Base-by-base conservation (phyloP, 2,329 filamentous ascomycete genomes). In the Capronia coronata region DNA sequence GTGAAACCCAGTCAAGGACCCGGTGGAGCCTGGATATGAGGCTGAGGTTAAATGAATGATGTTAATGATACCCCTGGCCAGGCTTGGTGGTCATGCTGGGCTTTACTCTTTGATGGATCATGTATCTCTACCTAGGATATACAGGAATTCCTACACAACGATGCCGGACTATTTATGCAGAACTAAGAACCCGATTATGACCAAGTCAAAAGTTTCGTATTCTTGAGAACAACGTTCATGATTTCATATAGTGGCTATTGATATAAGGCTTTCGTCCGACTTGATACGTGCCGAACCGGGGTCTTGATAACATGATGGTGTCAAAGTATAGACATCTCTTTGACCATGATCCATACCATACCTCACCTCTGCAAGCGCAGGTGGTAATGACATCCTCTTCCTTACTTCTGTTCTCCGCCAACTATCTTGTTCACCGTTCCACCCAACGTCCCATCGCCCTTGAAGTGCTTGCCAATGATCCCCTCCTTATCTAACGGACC, bases 391-490 rank as follows among this genome's bases (percentile, higher is more conserved):
- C 38, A 9, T 25, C 18, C 25, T 22, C 2, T 38, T 35, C 9
- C 13, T 30, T 18, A 25, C 35, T 47, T 40, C 23, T 53, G 18
- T 13, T 49, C 46, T 7, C 40, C 46, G n/a, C 48, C 51, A 2
- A 48, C 44, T 2, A 47, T 10, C 34, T 46, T 48, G 43, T 56
- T 52, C 30, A 54, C 43, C 11, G 47, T 49, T 19, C 54, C 51
- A 18, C 54, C 54, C 13, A 56, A 19, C 3, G 51, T 30, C n/a
- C 54, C 51, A 30, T 47, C 44, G 8, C 43, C 43, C 9, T 41
- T 53, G 43, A 53, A 53, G 21, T 53, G 51, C 32, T 53, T 53
- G 19, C 51, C 51, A 40, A 53, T 43, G 1, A 30, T 22, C 18
- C 51, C 51, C 10, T 50, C 39, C 34, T 37, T 37, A 16, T 37